Evolutionary conservation across 2,329 filamentous ascomycete genomes (phyloP).

Genomic region (Exserohilum rostratum): DNA sequence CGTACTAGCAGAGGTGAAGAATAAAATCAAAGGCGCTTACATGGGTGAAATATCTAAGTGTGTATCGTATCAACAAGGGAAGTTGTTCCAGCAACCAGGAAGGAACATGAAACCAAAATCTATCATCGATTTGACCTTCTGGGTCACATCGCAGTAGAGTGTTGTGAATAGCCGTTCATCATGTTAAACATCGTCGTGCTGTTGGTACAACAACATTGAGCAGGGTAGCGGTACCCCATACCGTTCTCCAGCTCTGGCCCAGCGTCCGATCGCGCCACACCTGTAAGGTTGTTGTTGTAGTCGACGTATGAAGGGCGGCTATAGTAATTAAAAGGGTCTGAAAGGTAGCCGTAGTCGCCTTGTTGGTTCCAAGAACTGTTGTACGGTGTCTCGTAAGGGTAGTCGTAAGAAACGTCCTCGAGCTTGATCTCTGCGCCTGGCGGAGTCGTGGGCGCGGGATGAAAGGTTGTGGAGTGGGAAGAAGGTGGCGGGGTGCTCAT

Average conservation of each 20-base stretch:
- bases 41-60: not conserved
- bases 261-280: slow-evolving; percentile 50
- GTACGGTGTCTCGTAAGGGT: slow-evolving; percentile 30
- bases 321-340: slow-evolving; percentile 29
- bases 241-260: slow-evolving; percentile 49
- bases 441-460: slow-evolving; percentile 26
- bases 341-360: slow-evolving; percentile 21
- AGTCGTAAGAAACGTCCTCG: slow-evolving; percentile 33
- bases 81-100: not conserved
- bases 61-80: too few relatives aligned
- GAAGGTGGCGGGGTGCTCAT: slow-evolving; percentile 40
- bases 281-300: slow-evolving; percentile 55
- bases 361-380: slow-evolving; percentile 32
- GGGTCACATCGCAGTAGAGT: slow-evolving; percentile 22
- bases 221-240: slow-evolving; percentile 47
- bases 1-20: too few relatives aligned
- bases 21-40: too few relatives aligned
- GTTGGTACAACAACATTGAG: slow-evolving; percentile 52
- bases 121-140: not conserved
- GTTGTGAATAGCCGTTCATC: slow-evolving; percentile 53
- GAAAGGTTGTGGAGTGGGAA: slow-evolving; percentile 29
- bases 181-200: slow-evolving; percentile 52
- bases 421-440: slow-evolving; percentile 31
- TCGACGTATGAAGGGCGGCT: slow-evolving; percentile 46
- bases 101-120: not conserved